Evolutionary conservation across 2,329 filamentous ascomycete species (phyloP), one percentile per base, ranked within the genome.

Genomic region (Aspergillus novoparasiticus): DNA sequence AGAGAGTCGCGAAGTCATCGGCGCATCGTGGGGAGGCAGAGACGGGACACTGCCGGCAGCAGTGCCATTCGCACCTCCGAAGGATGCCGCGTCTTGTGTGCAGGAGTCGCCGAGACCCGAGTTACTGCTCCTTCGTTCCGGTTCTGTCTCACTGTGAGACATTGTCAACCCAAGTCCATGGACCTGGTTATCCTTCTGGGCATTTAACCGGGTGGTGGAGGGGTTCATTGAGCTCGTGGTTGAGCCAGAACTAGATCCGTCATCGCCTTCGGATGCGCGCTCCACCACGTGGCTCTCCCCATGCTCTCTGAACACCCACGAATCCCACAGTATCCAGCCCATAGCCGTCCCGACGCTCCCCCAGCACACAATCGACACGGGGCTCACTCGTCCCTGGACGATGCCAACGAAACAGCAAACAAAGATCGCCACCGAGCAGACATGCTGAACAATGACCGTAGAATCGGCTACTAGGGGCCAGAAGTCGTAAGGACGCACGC

Each of bases 391-490:
- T 70, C 94, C 89, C 70, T 94, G 89, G 69, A 91, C 91, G 65
- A 99, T 99, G 59, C 89, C 93, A 19, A 94, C 89, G 75, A 99
- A 99, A 78, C 92, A 96, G 68, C 94, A 94, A 65, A 96, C 87
- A 75, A 98, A 99, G 61, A 99, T 94, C 59, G 91, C 91, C 64
- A 98, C 94, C 9, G 93, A 96, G 77, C 93, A 96, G 56, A 98
- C 91, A 77, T 99, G 95, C 78, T 99, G 95, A 21, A 98, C 91
- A 69, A 99, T 97, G 63, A 98, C 93, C 3, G 94, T 97, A 16
- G 92, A 94, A 77, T 98, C 94, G 62, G 93, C 92, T 57, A 98
- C 93, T 39, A 99, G 85, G 10, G 94, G 93, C 94, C 95, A 99
- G 79, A 99, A 99, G 74, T 98, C 94, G 78, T 99, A 99, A 0